Conservation (phyloP, 768 basidiomycete genomes). For the Saitozyma podzolica region DNA sequence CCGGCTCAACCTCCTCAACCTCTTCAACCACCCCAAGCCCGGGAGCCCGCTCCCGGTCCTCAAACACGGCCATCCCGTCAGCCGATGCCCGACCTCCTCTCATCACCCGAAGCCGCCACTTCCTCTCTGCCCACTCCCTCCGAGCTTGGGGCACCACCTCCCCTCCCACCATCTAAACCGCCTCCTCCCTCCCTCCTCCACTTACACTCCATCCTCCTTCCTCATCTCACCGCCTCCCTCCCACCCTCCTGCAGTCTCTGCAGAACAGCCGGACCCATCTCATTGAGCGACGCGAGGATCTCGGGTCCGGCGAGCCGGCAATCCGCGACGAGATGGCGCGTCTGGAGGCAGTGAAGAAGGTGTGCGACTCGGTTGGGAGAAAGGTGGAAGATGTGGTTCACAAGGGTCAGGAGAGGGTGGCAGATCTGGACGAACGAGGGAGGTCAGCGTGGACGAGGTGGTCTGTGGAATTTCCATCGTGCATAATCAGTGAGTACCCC, state of each 20-base stretch:
- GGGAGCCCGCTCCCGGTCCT: neutral
- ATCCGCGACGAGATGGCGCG: slow-evolving; percentile 95
- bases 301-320: slow-evolving; percentile 85
- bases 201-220: slow-evolving; percentile 63
- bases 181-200: slow-evolving; percentile 48
- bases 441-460: slow-evolving; percentile 93
- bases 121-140: slow-evolving; percentile 14
- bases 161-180: slow-evolving; percentile 47
- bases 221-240: slow-evolving; percentile 70
- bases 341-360: slow-evolving; percentile 86
- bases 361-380: slow-evolving; percentile 75
- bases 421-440: slow-evolving; percentile 74
- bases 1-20: slow-evolving; percentile 11
- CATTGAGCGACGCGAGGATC: slow-evolving; percentile 76
- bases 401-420: slow-evolving; percentile 68
- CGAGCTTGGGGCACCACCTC: slow-evolving; percentile 23
- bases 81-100: slow-evolving; percentile 84
- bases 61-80: slow-evolving; percentile 58
- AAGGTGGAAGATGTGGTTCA: slow-evolving; percentile 66
- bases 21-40: slow-evolving; percentile 49
- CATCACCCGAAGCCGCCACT: slow-evolving; percentile 60
- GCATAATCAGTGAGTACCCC: slow-evolving; percentile 79
- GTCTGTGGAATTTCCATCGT: slow-evolving; percentile 95
- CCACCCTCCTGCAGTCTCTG: slow-evolving; percentile 61
- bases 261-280: slow-evolving; percentile 62